Percentiles rank a stretch among this genome's conserved stretches.
These are phyloP conservation scores for Populus hybrid DNA, from an alignment of 441 rosid species.

Conservation along the genomic window DNA sequence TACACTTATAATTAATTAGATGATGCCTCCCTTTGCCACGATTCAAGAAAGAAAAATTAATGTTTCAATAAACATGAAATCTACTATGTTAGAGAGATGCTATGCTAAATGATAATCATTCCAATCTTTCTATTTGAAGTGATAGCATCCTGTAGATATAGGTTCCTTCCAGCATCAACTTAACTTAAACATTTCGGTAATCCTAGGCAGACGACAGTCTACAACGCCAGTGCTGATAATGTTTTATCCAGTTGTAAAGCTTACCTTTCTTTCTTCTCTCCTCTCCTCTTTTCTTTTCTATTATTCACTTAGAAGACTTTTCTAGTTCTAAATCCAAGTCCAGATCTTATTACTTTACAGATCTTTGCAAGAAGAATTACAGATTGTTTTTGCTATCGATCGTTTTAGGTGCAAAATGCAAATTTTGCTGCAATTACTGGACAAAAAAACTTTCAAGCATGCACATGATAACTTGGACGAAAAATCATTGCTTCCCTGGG, in stretches of 20 bases:
- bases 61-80: constrained; percentile 9
- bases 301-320: no score
- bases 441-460: no score
- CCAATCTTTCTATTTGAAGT: constrained; percentile 15
- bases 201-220: background rate
- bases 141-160: constrained; percentile 17
- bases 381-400: no score
- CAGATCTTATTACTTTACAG: no score
- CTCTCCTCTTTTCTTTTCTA: no score
- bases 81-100: background rate
- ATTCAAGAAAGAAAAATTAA: background rate
- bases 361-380: no score
- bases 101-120: constrained; percentile 1
- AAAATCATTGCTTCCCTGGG: no score
- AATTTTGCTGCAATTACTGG: no score
- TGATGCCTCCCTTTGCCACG: constrained; percentile 1
- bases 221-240: background rate
- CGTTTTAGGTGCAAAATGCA: no score
- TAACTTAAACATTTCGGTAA: constrained; percentile 11
- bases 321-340: no score
- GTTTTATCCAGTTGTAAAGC: background rate
- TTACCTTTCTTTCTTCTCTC: background rate
- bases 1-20: background rate
- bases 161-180: constrained; percentile 9
- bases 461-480: no score